phyloP scores from a whole-genome alignment of 73 alveolate genomes.

The Blepharisma japonicum region DNA sequence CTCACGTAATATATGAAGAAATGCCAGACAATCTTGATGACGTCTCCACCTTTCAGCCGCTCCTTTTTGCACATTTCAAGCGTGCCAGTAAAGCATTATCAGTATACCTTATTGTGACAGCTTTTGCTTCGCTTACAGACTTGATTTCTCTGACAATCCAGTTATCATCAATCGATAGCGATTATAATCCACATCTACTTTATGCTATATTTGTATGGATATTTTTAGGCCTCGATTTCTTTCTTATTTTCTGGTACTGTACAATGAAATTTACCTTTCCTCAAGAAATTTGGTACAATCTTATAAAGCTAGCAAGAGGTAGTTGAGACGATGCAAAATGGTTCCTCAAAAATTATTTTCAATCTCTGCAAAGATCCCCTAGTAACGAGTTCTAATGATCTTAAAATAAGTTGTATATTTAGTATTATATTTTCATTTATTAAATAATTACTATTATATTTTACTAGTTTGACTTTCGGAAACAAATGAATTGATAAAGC shows the following conservation, averaged over 20 bases:
- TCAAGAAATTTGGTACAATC: neutral
- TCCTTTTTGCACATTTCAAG: neutral
- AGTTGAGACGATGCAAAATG: neutral
- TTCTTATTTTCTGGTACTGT: neutral
- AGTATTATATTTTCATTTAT: too few species aligned
- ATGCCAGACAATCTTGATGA: neutral
- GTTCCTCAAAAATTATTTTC: neutral
- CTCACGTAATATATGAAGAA: slow-evolving; percentile 1
- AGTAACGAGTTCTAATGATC: too few species aligned
- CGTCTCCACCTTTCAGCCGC: neutral
- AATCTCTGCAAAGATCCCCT: too few species aligned
- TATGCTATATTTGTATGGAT: neutral
- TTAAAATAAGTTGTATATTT: too few species aligned
- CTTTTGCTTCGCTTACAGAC: neutral
- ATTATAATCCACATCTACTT: neutral
- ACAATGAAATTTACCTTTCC: neutral
- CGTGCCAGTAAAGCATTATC: neutral
- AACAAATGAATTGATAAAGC: too few species aligned
- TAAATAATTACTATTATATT: too few species aligned
- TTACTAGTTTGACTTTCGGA: too few species aligned
- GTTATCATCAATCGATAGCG: neutral
- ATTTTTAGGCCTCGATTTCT: slow-evolving; percentile 5
- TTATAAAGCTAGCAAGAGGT: neutral
- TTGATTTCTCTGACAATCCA: neutral
- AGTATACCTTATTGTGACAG: neutral